phyloP scores from a whole-genome alignment of 2,329 filamentous ascomycete genomes.

The Paramyrothecium sp. region DNA sequence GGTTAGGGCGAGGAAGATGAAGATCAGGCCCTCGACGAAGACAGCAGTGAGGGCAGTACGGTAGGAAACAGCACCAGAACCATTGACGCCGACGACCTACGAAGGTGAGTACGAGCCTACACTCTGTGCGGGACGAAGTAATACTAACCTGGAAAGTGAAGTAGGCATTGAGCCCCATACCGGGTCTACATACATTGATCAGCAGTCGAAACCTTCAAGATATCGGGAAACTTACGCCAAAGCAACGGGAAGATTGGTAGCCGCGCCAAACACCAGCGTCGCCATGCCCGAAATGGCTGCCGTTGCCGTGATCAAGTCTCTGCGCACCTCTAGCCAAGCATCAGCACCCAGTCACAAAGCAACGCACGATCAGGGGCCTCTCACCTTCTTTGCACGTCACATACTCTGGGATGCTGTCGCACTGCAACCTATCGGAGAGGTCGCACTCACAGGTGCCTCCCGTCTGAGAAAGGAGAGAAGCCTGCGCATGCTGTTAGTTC shows the following conservation, averaged over 20 bases:
- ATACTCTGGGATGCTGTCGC: slow-evolving; percentile 45
- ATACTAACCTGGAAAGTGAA: slow-evolving; percentile 57
- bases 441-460: slow-evolving; percentile 76
- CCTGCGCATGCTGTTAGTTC: slow-evolving; percentile 40
- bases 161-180: slow-evolving; percentile 68
- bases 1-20: slow-evolving; percentile 62
- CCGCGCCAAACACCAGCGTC: slow-evolving; percentile 73
- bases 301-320: slow-evolving; percentile 79
- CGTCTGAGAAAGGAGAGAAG: slow-evolving; percentile 69
- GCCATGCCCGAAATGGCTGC: slow-evolving; percentile 76
- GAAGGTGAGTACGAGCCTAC: not conserved
- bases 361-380: too few species aligned
- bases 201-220: not conserved
- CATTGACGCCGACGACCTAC: slow-evolving; percentile 58
- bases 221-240: slow-evolving; percentile 30
- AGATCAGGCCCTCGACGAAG: slow-evolving; percentile 64
- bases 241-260: slow-evolving; percentile 71
- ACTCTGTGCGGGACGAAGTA: too few species aligned
- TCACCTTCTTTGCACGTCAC: slow-evolving; percentile 45
- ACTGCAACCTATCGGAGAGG: slow-evolving; percentile 38
- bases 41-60: slow-evolving; percentile 61
- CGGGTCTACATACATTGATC: slow-evolving; percentile 43
- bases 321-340: slow-evolving; percentile 53
- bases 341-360: too few species aligned
- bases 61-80: slow-evolving; percentile 56